Evolutionary conservation across 1,284 basidiomycete genomes (phyloP), one percentile per base, ranked within the genome.

Genomic region (Fomitopsis betulina): DNA sequence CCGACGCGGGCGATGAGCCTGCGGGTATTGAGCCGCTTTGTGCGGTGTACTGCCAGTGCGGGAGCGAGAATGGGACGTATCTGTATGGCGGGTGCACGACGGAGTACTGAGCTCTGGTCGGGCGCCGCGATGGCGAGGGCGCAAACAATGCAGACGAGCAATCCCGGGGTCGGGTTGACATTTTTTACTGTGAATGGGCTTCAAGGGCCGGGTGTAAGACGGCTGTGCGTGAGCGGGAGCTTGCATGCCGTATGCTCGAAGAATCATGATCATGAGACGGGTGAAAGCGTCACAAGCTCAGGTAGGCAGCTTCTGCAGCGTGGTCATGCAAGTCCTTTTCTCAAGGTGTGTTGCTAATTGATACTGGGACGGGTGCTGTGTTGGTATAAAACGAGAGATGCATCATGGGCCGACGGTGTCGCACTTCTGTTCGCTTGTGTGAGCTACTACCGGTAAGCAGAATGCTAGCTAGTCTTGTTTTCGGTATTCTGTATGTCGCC

Each of bases 1-100:
- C 77, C 56, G 86, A 88, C 63, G 82, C 78, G 2, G 86, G 84
- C 0, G 72, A 87, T 57, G 86, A 88, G 63, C 86, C 86, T 6
- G 76, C 66, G 21, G 84, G 78, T 0, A 70, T 73, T 5, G 65
- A 52, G 12, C 66, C 66, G 19, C 53, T 56, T 9, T 67, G 66
- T 38, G 56, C 57, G 19, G 59, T 63, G 3, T 63, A 58, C 58
- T 59, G 57, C 45, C 55, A 62, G 40, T 67, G 66, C 52, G 62
- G 59, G 9, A 57, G 55, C 32, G 52, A 65, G 54, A 66, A 67
- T 21, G 66, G 63, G 10, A 66, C 65, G 4, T 45, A 60, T 40
- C 56, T 62, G 17, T 53, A 60, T 38, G 53, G 56, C 12, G 49
- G 49, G 17, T 51, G 49, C 19, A 51, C 49, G 33, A 37, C 30